Percentiles rank a stretch among this genome's conserved stretches.
These are phyloP conservation scores for Diaporthe ilicicola DNA, from an alignment of 2,329 filamentous ascomycete species.

Conservation along the genomic window DNA sequence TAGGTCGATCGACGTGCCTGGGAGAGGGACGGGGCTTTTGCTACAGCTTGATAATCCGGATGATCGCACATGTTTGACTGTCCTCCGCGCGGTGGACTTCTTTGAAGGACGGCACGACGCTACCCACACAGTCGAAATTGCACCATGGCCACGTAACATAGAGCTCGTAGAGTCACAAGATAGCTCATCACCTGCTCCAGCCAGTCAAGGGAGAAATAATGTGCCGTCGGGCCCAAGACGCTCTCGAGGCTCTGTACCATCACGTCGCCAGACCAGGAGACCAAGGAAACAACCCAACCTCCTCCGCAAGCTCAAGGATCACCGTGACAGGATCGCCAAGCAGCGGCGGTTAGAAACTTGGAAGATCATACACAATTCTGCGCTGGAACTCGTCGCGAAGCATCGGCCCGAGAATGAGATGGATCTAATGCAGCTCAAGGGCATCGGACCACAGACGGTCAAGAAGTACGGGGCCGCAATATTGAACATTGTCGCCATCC, in stretches of 20 bases:
- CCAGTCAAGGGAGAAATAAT: too few species aligned
- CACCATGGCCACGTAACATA: background rate
- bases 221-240: too few species aligned
- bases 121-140: background rate
- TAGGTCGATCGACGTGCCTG: background rate
- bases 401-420: background rate
- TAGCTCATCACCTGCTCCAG: background rate
- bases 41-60: background rate
- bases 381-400: background rate
- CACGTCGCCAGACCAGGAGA: too few species aligned
- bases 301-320: background rate
- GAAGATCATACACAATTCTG: background rate
- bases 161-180: background rate
- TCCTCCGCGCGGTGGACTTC: background rate
- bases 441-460: background rate
- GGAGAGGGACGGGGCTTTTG: background rate
- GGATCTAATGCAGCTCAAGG: background rate
- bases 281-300: background rate
- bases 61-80: background rate
- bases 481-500: slow-evolving; percentile 11
- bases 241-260: too few species aligned
- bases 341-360: background rate
- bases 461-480: slow-evolving; percentile 5
- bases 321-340: background rate
- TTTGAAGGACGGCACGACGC: background rate